Percentiles rank a stretch among this genome's conserved stretches.
These are phyloP conservation scores for Bonia amplexicaulis DNA, from an alignment of 176 grass and related monocot genomes.

Conservation along the genomic window DNA sequence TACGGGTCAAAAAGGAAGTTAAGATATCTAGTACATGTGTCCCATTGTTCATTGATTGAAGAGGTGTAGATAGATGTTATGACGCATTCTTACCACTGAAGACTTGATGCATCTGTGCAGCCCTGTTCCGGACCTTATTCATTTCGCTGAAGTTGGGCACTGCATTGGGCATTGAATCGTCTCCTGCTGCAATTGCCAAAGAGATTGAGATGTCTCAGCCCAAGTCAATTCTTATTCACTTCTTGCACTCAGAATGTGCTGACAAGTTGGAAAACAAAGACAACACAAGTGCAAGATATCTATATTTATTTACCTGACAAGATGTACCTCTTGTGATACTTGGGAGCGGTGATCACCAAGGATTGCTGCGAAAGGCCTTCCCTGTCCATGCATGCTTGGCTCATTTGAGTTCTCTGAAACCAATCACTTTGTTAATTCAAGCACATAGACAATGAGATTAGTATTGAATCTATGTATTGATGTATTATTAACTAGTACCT, in stretches of 20 bases:
- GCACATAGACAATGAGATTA: not conserved
- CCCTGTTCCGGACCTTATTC: conserved; percentile 41
- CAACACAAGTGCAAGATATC: not conserved
- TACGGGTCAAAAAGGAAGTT: conserved; percentile 6
- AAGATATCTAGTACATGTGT: not conserved
- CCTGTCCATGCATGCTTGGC: conserved; percentile 52
- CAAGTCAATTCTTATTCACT: not conserved
- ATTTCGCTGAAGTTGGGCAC: conserved; percentile 64
- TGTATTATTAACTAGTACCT: conserved; percentile 33
- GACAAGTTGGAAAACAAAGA: not conserved
- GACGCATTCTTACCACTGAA: conserved; percentile 40
- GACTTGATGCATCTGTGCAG: conserved; percentile 39
- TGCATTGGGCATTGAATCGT: conserved; percentile 57
- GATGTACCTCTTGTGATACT: conserved; percentile 83
- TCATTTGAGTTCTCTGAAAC: conserved; percentile 57
- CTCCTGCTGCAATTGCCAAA: conserved; percentile 30
- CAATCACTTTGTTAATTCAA: not conserved
- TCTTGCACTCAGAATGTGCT: not conserved
- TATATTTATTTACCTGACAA: conserved; percentile 49
- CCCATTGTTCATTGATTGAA: not conserved
- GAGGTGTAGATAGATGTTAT: not conserved
- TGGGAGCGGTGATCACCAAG: conserved; percentile 69
- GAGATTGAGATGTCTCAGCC: not conserved
- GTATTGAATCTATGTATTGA: not conserved
- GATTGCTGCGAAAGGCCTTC: conserved; percentile 91